These are phyloP conservation scores for Dendrobium chrysotoxum DNA, from an alignment of 106 monocot species.

Conservation along the genomic window DNA sequence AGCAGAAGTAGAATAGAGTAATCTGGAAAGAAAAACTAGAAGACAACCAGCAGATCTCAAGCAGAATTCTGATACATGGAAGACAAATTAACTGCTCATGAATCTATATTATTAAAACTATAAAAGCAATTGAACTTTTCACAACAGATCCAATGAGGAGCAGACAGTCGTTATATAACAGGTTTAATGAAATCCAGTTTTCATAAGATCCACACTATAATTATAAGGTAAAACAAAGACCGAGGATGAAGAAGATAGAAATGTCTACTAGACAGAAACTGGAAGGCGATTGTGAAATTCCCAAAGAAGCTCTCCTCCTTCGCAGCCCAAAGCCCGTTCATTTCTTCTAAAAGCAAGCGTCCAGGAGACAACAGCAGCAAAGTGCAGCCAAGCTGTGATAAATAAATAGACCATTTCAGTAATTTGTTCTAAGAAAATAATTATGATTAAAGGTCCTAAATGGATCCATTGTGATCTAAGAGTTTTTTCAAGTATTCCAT, in stretches of 20 bases:
- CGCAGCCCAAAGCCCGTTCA: too few relatives aligned
- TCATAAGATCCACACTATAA: too few relatives aligned
- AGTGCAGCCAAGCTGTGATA: conserved; percentile 44
- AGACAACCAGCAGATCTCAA: too few relatives aligned
- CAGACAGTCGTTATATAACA: background rate
- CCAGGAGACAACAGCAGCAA: conserved; percentile 66
- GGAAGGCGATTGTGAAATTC: background rate
- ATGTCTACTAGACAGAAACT: background rate
- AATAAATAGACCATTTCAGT: background rate
- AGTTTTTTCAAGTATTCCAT: too few relatives aligned
- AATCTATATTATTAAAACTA: too few relatives aligned
- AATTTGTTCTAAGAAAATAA: background rate
- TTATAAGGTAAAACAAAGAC: background rate
- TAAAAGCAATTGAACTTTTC: too few relatives aligned
- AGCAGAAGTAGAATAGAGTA: too few relatives aligned
- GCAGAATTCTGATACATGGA: too few relatives aligned
- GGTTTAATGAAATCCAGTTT: background rate
- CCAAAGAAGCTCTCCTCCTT: background rate
- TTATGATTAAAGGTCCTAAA: background rate
- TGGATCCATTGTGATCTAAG: background rate
- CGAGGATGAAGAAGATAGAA: background rate
- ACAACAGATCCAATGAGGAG: background rate
- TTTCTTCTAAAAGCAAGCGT: conserved; percentile 48
- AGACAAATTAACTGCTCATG: too few relatives aligned
- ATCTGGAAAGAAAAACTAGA: too few relatives aligned